phyloP scores from a whole-genome alignment of 441 rosid species.

The Corymbia citriodora region DNA sequence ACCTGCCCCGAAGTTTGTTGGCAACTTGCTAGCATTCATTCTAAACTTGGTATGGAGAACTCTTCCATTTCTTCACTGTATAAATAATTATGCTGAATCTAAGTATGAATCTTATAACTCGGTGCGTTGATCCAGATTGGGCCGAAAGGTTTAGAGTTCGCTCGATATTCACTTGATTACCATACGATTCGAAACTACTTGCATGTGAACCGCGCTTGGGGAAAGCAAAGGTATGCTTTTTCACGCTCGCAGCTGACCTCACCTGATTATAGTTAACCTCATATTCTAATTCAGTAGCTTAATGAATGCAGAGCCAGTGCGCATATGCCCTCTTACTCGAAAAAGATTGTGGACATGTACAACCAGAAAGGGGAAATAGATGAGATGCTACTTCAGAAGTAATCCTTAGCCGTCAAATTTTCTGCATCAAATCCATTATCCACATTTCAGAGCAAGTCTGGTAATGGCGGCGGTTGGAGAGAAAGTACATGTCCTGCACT shows the following conservation, averaged over 20 bases:
- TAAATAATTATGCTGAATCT: background rate
- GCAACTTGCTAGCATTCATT: constrained; percentile 73
- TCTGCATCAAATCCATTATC: background rate
- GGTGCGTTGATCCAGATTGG: constrained; percentile 50
- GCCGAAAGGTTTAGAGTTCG: constrained; percentile 95
- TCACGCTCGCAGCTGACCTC: background rate
- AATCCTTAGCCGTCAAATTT: background rate
- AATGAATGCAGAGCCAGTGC: constrained; percentile 54
- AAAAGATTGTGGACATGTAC: constrained; percentile 75
- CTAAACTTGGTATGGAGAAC: constrained; percentile 58
- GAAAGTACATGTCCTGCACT: background rate
- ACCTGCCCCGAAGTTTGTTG: constrained; percentile 80
- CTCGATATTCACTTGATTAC: constrained; percentile 91
- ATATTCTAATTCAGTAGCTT: background rate
- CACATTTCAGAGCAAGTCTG: background rate
- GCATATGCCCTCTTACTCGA: constrained; percentile 84
- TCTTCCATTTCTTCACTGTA: background rate
- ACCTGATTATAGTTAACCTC: background rate
- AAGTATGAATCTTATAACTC: background rate
- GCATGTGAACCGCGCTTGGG: constrained; percentile 76
- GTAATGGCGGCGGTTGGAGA: background rate
- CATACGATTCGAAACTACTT: constrained; percentile 92
- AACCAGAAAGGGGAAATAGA: constrained; percentile 74
- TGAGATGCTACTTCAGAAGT: constrained; percentile 55
- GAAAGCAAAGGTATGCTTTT: constrained; percentile 57